Percentiles rank a stretch among this genome's conserved stretches.
Conservation (phyloP, 495 filamentous ascomycete species). For the Neurospora sp. region DNA sequence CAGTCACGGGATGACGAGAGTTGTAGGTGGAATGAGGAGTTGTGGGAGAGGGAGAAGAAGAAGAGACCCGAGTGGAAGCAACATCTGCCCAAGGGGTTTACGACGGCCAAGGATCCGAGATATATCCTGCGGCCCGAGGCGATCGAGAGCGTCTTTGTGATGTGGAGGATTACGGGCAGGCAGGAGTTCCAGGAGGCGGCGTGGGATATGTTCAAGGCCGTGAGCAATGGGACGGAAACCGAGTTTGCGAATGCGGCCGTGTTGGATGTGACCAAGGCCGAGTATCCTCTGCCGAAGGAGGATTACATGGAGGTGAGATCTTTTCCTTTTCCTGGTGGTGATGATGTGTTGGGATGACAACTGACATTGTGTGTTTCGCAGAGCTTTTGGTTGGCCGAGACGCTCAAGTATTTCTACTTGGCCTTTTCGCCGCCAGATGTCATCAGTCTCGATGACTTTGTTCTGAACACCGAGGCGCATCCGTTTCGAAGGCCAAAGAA, state of each 20-base stretch:
- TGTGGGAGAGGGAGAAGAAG: constrained; percentile 29
- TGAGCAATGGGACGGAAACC: constrained; percentile 51
- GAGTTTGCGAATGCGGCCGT: constrained; percentile 52
- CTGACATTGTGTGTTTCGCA: constrained; percentile 42
- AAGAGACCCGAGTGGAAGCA: constrained; percentile 18
- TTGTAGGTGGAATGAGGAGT: constrained; percentile 67
- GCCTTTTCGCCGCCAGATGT: constrained; percentile 57
- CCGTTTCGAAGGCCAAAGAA: constrained; percentile 31
- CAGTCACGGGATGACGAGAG: constrained; percentile 31
- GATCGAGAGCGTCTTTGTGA: constrained; percentile 59
- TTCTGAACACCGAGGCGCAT: constrained; percentile 50
- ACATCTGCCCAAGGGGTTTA: constrained; percentile 27
- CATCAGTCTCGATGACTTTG: constrained; percentile 65
- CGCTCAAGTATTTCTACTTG: constrained; percentile 71
- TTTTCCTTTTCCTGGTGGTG: neutral
- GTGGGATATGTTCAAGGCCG: constrained; percentile 64
- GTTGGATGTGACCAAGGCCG: constrained; percentile 40
- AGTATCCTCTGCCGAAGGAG: constrained; percentile 17
- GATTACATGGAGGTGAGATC: constrained; percentile 37
- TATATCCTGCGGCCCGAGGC: constrained; percentile 49
- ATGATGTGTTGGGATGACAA: neutral
- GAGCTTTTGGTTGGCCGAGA: constrained; percentile 44
- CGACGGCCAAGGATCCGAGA: constrained; percentile 28
- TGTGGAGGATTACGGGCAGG: constrained; percentile 64
- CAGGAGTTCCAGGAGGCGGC: constrained; percentile 50